Conservation (phyloP, 1,284 basidiomycete genomes). For the Boletus sp. region DNA sequence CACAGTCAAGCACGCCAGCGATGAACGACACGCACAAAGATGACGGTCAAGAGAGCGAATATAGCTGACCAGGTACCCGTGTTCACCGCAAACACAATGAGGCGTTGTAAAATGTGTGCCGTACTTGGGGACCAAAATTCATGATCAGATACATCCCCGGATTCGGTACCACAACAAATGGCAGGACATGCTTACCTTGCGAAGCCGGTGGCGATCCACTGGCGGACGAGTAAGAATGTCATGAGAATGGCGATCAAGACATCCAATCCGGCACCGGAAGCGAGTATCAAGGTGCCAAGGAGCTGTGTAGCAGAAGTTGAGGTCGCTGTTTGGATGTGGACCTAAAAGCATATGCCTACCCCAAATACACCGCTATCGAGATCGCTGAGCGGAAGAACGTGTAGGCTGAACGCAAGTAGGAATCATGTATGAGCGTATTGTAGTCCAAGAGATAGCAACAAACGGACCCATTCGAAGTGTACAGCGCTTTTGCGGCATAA, state of each 20-base stretch:
- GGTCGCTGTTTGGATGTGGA: neutral
- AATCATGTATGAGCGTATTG: neutral
- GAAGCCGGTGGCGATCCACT: neutral
- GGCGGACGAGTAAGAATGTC: neutral
- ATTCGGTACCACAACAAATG: neutral
- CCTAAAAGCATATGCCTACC: slow-evolving; percentile 2
- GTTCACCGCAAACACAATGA: slow-evolving; percentile 16
- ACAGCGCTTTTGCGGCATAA: neutral
- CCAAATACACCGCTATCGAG: neutral
- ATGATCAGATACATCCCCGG: neutral
- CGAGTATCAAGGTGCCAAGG: neutral
- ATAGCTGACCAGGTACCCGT: slow-evolving; percentile 15
- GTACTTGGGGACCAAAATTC: slow-evolving; percentile 6
- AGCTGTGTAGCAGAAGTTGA: neutral
- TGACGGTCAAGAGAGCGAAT: slow-evolving; percentile 10
- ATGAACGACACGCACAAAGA: slow-evolving; percentile 9
- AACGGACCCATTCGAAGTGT: slow-evolving; percentile 10
- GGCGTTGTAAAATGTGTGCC: slow-evolving; percentile 4
- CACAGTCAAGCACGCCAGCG: neutral
- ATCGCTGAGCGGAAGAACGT: neutral
- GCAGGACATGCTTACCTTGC: neutral
- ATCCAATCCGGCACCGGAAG: neutral
- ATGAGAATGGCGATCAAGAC: neutral
- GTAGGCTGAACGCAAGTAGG: neutral
- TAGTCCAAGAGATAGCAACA: neutral